Conservation (phyloP, 2,329 filamentous ascomycete genomes). For the Achaetomium macrosporum region DNA sequence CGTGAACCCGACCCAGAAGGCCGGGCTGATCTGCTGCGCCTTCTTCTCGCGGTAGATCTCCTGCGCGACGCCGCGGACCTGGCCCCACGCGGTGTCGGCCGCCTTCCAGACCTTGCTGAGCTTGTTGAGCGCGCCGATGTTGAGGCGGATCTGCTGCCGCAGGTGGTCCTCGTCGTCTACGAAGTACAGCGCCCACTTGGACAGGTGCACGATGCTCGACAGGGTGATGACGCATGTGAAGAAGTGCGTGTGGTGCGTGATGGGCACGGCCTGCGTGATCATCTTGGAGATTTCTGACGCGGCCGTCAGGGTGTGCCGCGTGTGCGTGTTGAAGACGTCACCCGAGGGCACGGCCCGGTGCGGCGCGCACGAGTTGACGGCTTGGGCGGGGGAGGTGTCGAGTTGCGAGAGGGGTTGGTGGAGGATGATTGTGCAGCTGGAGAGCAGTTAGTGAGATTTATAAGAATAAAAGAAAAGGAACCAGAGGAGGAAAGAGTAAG, state of each 20-base stretch:
- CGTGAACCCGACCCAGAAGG: constrained; percentile 50
- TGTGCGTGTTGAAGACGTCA: constrained; percentile 59
- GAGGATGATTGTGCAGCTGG: constrained; percentile 61
- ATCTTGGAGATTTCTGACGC: constrained; percentile 72
- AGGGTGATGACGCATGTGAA: constrained; percentile 76
- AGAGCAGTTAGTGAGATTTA: background rate
- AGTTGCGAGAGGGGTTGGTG: constrained; percentile 76
- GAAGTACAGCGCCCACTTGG: constrained; percentile 65
- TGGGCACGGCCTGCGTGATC: constrained; percentile 64
- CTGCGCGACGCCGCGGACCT: constrained; percentile 73
- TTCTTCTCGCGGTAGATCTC: constrained; percentile 62
- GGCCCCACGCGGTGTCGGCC: constrained; percentile 61
- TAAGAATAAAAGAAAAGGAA: background rate
- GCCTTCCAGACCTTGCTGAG: constrained; percentile 68
- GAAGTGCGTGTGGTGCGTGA: constrained; percentile 73
- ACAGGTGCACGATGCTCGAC: constrained; percentile 74
- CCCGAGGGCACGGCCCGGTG: constrained; percentile 46
- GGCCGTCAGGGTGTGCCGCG: constrained; percentile 71
- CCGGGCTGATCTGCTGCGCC: constrained; percentile 46
- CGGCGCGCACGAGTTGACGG: constrained; percentile 61
- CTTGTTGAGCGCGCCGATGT: constrained; percentile 67
- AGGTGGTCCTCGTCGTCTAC: constrained; percentile 59
- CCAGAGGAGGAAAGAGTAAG: constrained; percentile 11
- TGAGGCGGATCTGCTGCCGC: constrained; percentile 71
- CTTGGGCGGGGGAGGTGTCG: constrained; percentile 52